phyloP scores from a whole-genome alignment of 2,329 filamentous ascomycete genomes.

The Colletotrichum karsti region DNA sequence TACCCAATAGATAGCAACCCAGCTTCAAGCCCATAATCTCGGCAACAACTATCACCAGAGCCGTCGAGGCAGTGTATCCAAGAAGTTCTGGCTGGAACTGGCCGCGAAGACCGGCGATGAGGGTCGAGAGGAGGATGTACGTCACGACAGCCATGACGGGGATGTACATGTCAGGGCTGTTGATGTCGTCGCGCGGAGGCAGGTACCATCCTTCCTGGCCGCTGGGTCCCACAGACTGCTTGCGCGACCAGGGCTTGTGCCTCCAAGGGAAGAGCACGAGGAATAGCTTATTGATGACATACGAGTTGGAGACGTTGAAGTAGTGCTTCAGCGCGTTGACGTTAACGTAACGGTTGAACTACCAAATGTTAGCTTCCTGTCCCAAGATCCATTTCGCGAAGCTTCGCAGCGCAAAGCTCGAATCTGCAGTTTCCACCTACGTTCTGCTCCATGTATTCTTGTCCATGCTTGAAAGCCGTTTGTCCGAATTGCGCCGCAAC shows the following conservation, averaged over 20 bases:
- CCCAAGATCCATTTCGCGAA: not conserved
- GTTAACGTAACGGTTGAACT: conserved; percentile 81
- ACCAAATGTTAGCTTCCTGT: conserved; percentile 25
- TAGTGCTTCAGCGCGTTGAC: conserved; percentile 96
- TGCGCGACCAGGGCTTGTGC: conserved; percentile 96
- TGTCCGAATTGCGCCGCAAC: conserved; percentile 95
- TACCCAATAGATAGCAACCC: conserved; percentile 91
- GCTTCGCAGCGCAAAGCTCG: not conserved
- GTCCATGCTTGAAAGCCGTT: conserved; percentile 88
- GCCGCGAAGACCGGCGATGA: conserved; percentile 88
- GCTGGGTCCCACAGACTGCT: conserved; percentile 77
- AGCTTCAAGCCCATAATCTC: conserved; percentile 93
- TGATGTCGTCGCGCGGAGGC: conserved; percentile 92
- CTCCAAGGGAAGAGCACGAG: conserved; percentile 97
- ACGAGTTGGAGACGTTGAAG: conserved; percentile 98
- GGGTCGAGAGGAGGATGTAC: conserved; percentile 92
- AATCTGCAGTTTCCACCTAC: conserved; percentile 58
- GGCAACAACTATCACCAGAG: conserved; percentile 82
- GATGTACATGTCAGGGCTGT: conserved; percentile 99
- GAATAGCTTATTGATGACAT: conserved; percentile 92
- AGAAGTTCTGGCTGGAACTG: conserved; percentile 95
- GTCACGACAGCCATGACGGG: conserved; percentile 98
- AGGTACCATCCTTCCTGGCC: conserved; percentile 82
- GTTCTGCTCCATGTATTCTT: conserved; percentile 95
- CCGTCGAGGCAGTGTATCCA: conserved; percentile 86